Percentiles rank a stretch among this genome's conserved stretches.
phyloP scores from a whole-genome alignment of 1,284 basidiomycete species.

The Sanghuangporus sanghuang region DNA sequence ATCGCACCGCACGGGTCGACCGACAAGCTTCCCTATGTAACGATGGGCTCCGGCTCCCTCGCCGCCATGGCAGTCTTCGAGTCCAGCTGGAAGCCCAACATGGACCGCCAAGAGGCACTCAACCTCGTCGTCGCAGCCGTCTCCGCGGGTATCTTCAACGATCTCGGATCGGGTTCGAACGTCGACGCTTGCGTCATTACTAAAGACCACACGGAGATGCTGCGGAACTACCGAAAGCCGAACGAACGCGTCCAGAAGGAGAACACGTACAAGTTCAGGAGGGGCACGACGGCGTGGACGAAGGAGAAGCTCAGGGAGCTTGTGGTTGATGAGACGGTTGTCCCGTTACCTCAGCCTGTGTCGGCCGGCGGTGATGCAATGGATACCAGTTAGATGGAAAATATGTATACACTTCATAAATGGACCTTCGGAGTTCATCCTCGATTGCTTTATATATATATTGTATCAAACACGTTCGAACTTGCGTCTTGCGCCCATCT shows the following conservation, averaged over 20 bases:
- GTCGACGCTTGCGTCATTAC: slow-evolving; percentile 97
- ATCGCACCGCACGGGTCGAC: slow-evolving; percentile 97
- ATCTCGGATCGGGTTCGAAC: slow-evolving; percentile 96
- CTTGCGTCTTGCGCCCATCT: neutral
- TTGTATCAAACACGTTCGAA: neutral
- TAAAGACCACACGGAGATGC: slow-evolving; percentile 75
- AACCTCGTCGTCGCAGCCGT: slow-evolving; percentile 84
- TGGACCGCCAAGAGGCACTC: slow-evolving; percentile 82
- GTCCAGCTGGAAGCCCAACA: slow-evolving; percentile 76
- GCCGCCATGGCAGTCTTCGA: slow-evolving; percentile 99
- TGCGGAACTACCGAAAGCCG: slow-evolving; percentile 90
- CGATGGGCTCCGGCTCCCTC: slow-evolving; percentile 95
- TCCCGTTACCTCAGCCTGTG: slow-evolving; percentile 28
- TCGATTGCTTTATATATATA: neutral
- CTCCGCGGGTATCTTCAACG: slow-evolving; percentile 97
- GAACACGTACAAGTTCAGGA: slow-evolving; percentile 76
- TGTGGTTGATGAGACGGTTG: slow-evolving; percentile 68
- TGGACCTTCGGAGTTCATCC: neutral
- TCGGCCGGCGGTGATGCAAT: slow-evolving; percentile 54
- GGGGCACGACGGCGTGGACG: slow-evolving; percentile 87
- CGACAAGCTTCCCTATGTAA: slow-evolving; percentile 98
- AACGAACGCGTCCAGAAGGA: slow-evolving; percentile 86
- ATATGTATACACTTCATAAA: neutral
- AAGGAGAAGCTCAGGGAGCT: slow-evolving; percentile 71
- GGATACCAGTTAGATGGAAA: slow-evolving; percentile 54